Evolutionary conservation across 1,284 basidiomycete genomes (phyloP).

Genomic region (Puccinia novopanici): DNA sequence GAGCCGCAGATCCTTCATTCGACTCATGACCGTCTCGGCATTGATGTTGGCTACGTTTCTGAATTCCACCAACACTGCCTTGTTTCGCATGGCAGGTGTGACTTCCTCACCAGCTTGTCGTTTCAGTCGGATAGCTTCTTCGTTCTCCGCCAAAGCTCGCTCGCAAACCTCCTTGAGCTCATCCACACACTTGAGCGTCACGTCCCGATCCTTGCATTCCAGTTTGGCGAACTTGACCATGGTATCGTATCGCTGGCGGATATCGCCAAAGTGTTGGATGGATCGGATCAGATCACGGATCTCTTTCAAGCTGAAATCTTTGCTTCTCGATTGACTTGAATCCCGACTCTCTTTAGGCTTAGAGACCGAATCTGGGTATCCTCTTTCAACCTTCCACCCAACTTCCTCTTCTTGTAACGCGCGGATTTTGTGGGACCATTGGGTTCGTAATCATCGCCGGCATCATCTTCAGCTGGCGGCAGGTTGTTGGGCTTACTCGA

Average conservation of each 20-base stretch:
- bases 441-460: conserved; percentile 60
- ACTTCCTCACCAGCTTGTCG: conserved; percentile 75
- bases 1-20: conserved; percentile 85
- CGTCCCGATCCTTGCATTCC: conserved; percentile 87
- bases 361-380: conserved; percentile 68
- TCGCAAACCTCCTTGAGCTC: conserved; percentile 86
- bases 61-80: conserved; percentile 89
- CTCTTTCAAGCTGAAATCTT: conserved; percentile 96
- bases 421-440: conserved; percentile 65
- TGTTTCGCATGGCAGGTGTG: conserved; percentile 71
- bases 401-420: conserved; percentile 52
- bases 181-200: conserved; percentile 87
- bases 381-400: conserved; percentile 50
- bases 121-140: conserved; percentile 73
- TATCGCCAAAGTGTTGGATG: conserved; percentile 96
- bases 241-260: conserved; percentile 86
- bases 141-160: conserved; percentile 79
- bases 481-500: conserved; percentile 29
- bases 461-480: conserved; percentile 46
- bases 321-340: conserved; percentile 64
- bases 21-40: conserved; percentile 90
- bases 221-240: conserved; percentile 93
- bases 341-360: conserved; percentile 35
- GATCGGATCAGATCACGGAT: conserved; percentile 92
- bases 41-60: conserved; percentile 90